Conservation (phyloP, 371 early-diverging fungal species). For the Actinomortierella wolfii region DNA sequence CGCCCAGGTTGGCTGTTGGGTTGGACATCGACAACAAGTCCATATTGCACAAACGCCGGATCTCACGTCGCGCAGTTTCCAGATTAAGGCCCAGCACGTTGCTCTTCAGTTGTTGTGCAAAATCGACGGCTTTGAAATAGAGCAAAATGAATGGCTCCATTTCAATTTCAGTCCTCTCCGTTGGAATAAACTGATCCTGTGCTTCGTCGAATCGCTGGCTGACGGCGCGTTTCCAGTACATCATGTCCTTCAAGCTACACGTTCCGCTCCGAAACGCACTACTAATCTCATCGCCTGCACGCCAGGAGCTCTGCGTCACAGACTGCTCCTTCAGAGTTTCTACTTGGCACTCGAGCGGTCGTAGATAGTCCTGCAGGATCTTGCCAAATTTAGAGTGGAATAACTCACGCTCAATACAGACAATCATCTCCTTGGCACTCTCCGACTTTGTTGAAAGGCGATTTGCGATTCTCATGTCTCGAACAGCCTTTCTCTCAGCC, state of each 20-base stretch:
- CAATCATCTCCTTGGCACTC: constrained; percentile 26
- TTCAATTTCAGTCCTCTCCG: constrained; percentile 10
- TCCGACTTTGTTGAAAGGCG: constrained; percentile 17
- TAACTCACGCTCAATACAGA: constrained; percentile 31
- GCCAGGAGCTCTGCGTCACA: too few species aligned
- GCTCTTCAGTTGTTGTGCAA: constrained; percentile 8
- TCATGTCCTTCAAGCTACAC: constrained; percentile 5
- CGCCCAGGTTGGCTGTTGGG: too few species aligned
- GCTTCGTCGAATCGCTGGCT: constrained; percentile 18
- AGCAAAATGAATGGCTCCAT: constrained; percentile 24
- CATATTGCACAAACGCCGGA: constrained; percentile 18
- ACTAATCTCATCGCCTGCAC: too few species aligned
- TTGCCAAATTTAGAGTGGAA: constrained; percentile 20
- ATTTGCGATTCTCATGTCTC: constrained; percentile 21
- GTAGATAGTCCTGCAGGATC: constrained; percentile 16
- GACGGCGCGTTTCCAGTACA: constrained; percentile 30
- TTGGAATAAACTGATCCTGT: constrained; percentile 8
- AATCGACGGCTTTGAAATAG: constrained; percentile 13
- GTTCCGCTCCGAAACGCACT: too few species aligned
- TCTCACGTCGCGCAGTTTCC: constrained; percentile 12
- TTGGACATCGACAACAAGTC: constrained; percentile 5
- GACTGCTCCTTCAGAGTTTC: too few species aligned
- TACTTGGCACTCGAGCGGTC: constrained; percentile 13
- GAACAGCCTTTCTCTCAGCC: constrained; percentile 15
- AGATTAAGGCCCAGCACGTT: constrained; percentile 6